Percentiles rank a stretch among this genome's conserved stretches.
Conservation (phyloP, 192 early-diverging fungal genomes). For the Borealophlyctis nickersoniae region DNA sequence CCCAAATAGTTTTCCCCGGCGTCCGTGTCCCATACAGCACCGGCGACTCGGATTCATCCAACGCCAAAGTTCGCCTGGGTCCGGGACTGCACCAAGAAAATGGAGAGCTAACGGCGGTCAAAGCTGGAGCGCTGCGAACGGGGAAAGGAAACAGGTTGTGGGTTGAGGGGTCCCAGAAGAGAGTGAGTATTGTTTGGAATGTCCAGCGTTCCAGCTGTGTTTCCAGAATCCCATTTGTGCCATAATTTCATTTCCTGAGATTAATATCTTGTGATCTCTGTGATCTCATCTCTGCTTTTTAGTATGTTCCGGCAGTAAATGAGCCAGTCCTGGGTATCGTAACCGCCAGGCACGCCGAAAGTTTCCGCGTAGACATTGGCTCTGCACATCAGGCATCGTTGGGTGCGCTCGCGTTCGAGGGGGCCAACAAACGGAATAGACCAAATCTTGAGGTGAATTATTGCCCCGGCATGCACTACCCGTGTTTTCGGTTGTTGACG, state of each 20-base stretch:
- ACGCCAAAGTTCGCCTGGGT: conserved; percentile 60
- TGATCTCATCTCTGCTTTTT: conserved; percentile 2
- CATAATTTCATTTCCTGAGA: neutral
- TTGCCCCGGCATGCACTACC: neutral
- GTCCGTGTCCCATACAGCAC: no score
- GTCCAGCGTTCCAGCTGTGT: neutral
- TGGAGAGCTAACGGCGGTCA: conserved; percentile 62
- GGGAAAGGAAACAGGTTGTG: conserved; percentile 63
- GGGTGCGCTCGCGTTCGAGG: conserved; percentile 84
- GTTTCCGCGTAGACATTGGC: conserved; percentile 93
- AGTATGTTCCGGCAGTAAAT: conserved; percentile 83
- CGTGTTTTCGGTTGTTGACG: neutral
- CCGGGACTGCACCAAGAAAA: conserved; percentile 74
- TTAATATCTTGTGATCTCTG: neutral
- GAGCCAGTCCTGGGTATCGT: conserved; percentile 90
- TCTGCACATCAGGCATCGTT: conserved; percentile 79
- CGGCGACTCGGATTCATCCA: neutral
- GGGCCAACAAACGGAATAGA: conserved; percentile 85
- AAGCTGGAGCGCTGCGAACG: conserved; percentile 71
- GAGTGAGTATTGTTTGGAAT: conserved; percentile 42
- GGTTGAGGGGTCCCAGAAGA: conserved; percentile 77
- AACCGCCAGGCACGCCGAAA: conserved; percentile 57
- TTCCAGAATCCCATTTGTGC: neutral
- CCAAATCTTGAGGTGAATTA: conserved; percentile 70
- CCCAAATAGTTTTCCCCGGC: no score